Conservation (phyloP, 2,329 filamentous ascomycete genomes). For the Trichophyton mentagrophytes region DNA sequence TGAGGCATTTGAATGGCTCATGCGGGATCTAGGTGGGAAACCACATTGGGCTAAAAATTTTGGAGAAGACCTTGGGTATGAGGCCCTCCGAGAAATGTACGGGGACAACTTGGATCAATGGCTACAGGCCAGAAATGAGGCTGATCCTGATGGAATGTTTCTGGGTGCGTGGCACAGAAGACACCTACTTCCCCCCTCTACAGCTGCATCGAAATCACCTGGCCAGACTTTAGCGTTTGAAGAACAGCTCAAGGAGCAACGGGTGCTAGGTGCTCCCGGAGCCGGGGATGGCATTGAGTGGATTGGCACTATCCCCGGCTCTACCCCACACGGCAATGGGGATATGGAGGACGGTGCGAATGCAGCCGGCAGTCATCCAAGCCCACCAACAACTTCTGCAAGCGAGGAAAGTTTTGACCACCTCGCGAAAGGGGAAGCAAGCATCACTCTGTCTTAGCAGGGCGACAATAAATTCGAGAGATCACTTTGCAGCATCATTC, state of each 20-base stretch:
- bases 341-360: constrained; percentile 7
- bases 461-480: neutral
- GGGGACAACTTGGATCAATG: constrained; percentile 54
- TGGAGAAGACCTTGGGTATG: constrained; percentile 42
- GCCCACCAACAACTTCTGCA: constrained; percentile 28
- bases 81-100: constrained; percentile 55
- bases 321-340: neutral
- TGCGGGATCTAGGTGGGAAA: constrained; percentile 67
- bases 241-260: constrained; percentile 32
- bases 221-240: constrained; percentile 18
- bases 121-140: constrained; percentile 53
- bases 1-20: constrained; percentile 78
- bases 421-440: constrained; percentile 33
- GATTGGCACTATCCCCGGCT: constrained; percentile 28
- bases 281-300: constrained; percentile 32
- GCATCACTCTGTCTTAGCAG: constrained; percentile 22
- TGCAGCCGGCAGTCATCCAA: constrained; percentile 16
- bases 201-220: neutral
- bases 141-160: constrained; percentile 71
- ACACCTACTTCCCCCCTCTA: constrained; percentile 39
- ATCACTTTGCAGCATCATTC: neutral
- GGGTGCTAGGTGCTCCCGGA: constrained; percentile 17
- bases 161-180: constrained; percentile 79
- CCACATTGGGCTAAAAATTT: constrained; percentile 97
- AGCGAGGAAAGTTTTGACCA: constrained; percentile 39